A percentile compares a stretch with the other conserved stretches of the same genome.
Conservation (phyloP, 2,329 filamentous ascomycete genomes). For the Neofusicoccum sp. region DNA sequence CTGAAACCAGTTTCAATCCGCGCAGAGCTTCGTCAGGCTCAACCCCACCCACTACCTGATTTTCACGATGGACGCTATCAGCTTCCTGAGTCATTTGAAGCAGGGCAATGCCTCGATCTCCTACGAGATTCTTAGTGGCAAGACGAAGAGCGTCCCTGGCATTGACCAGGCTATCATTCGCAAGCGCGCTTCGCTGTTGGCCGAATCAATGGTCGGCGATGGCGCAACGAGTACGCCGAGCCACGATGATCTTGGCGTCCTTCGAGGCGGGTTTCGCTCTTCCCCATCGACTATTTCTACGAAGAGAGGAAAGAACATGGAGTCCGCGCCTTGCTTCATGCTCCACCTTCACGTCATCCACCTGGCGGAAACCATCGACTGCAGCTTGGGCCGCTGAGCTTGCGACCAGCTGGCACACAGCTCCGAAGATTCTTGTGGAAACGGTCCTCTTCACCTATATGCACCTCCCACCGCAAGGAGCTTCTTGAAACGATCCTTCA, state of each 20-base stretch:
- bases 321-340: slow-evolving; percentile 31
- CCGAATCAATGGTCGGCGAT: slow-evolving; percentile 41
- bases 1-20: background rate
- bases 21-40: background rate
- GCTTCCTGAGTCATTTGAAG: slow-evolving; percentile 20
- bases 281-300: slow-evolving; percentile 38
- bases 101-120: slow-evolving; percentile 30
- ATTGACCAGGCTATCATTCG: slow-evolving; percentile 34
- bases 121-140: slow-evolving; percentile 31
- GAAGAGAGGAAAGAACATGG: background rate
- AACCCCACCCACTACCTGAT: too few relatives aligned
- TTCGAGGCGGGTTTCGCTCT: slow-evolving; percentile 30
- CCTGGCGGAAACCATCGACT: slow-evolving; percentile 41
- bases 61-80: background rate
- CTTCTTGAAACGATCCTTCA: slow-evolving; percentile 42
- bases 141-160: slow-evolving; percentile 27
- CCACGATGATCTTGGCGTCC: slow-evolving; percentile 40
- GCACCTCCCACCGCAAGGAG: slow-evolving; percentile 27
- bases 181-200: slow-evolving; percentile 39
- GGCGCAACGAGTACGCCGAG: slow-evolving; percentile 26
- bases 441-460: slow-evolving; percentile 39
- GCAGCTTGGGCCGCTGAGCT: slow-evolving; percentile 39
- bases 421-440: slow-evolving; percentile 40
- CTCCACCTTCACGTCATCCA: slow-evolving; percentile 42
- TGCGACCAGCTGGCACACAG: slow-evolving; percentile 36